Conservation (phyloP, 192 early-diverging fungal species). For the Backusella morwellensis region DNA sequence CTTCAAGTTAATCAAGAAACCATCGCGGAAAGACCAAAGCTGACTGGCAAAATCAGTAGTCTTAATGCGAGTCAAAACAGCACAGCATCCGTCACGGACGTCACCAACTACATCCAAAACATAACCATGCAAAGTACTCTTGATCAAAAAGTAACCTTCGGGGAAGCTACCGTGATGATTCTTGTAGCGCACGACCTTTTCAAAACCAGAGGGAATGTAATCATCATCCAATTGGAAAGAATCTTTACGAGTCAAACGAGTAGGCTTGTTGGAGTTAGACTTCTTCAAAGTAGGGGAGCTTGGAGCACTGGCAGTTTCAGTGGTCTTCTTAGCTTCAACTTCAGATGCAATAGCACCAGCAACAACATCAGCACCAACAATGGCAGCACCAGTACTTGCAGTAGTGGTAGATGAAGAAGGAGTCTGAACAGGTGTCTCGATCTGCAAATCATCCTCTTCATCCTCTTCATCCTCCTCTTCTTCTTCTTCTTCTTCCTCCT, state of each 20-base stretch:
- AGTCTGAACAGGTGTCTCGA: background rate
- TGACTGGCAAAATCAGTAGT: conserved; percentile 32
- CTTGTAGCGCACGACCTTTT: conserved; percentile 30
- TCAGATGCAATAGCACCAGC: background rate
- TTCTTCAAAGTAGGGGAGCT: background rate
- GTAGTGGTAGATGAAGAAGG: conserved; percentile 5
- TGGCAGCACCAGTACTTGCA: background rate
- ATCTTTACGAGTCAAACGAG: background rate
- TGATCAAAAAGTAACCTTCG: conserved; percentile 32
- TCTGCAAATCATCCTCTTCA: background rate
- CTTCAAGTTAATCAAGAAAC: conserved; percentile 29
- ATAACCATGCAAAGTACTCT: conserved; percentile 32
- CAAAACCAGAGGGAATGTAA: conserved; percentile 31
- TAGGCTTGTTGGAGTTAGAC: conserved; percentile 8
- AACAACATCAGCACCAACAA: conserved; percentile 6
- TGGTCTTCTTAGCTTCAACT: background rate
- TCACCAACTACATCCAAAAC: conserved; percentile 28
- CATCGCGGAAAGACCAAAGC: conserved; percentile 25
- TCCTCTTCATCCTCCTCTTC: background rate
- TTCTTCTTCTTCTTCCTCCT: conserved; percentile 3
- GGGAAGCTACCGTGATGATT: conserved; percentile 20
- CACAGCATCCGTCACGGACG: background rate
- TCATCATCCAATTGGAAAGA: conserved; percentile 19
- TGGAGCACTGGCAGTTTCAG: background rate
- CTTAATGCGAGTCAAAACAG: conserved; percentile 17